Percentiles rank a stretch among this genome's conserved stretches.
Conservation (phyloP, 179 eudicot genomes). For the Patellifolia procumbens region DNA sequence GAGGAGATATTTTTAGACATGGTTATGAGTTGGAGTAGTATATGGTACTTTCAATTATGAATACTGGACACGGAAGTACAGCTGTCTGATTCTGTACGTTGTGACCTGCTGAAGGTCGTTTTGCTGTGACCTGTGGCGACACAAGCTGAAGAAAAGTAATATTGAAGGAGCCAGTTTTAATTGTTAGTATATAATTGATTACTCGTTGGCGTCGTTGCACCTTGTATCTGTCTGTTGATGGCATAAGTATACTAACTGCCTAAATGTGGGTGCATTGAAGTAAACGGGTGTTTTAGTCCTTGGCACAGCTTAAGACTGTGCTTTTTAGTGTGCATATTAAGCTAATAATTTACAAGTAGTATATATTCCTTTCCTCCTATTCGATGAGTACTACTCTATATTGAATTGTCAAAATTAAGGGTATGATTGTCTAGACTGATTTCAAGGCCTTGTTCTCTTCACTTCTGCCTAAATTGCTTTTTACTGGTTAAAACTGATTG, state of each 20-base stretch:
- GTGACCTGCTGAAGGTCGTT: not conserved
- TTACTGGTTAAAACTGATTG: no score
- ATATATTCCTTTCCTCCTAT: not conserved
- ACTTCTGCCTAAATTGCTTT: no score
- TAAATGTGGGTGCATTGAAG: not conserved
- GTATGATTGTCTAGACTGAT: no score
- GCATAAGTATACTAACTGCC: no score
- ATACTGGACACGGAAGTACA: not conserved
- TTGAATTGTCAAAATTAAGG: not conserved
- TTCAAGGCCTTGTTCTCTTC: no score
- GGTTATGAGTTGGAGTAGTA: not conserved
- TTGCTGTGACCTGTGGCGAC: not conserved
- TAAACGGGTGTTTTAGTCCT: not conserved
- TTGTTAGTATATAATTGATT: not conserved
- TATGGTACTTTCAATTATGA: not conserved
- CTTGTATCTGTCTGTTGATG: not conserved
- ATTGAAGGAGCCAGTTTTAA: no score
- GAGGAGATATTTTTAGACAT: slow-evolving; percentile 9
- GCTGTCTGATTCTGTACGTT: not conserved
- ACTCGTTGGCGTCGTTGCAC: not conserved
- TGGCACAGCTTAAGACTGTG: not conserved
- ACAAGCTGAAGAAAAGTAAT: not conserved
- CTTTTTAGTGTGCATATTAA: not conserved
- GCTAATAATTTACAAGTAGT: no score
- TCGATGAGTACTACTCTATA: not conserved